Percentiles rank a stretch among this genome's conserved stretches.
Evolutionary conservation across 139 green algal species (phyloP).

Genomic region (Tetradesmus obliquus): DNA sequence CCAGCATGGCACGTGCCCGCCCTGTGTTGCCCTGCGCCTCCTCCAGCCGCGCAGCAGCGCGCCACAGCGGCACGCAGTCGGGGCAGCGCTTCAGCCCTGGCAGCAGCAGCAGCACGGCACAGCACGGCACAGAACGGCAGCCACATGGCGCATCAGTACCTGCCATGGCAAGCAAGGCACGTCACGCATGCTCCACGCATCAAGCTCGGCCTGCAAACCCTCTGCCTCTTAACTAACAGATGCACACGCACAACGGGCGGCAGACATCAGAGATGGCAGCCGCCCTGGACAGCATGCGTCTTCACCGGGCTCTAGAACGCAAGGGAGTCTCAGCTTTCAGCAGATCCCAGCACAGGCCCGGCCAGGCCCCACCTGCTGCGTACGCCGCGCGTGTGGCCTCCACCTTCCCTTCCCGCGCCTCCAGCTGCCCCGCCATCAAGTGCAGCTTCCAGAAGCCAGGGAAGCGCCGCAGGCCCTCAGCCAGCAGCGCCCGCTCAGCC

Average conservation of each 20-base stretch:
- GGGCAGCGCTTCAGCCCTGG: slow-evolving; percentile 71
- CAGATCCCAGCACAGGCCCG: not conserved
- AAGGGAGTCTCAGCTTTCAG: slow-evolving; percentile 41
- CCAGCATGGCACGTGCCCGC: slow-evolving; percentile 83
- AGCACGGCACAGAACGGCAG: not conserved
- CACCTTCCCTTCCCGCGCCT: slow-evolving; percentile 71
- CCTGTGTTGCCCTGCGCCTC: slow-evolving; percentile 73
- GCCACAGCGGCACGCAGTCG: slow-evolving; percentile 81
- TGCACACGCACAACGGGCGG: too few relatives aligned
- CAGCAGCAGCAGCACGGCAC: not conserved
- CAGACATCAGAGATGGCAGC: too few relatives aligned
- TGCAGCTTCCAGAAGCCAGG: slow-evolving; percentile 92
- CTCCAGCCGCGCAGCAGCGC: slow-evolving; percentile 82
- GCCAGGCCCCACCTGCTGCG: not conserved
- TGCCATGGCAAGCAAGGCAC: too few relatives aligned
- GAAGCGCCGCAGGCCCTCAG: slow-evolving; percentile 80
- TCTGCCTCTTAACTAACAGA: too few relatives aligned
- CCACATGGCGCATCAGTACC: too few relatives aligned
- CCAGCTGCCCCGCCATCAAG: slow-evolving; percentile 96
- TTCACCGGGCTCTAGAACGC: too few relatives aligned
- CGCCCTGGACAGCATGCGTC: too few relatives aligned
- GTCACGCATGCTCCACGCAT: not conserved
- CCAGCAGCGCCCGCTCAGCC: slow-evolving; percentile 75
- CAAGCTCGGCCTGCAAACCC: not conserved
- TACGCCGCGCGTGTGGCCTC: slow-evolving; percentile 72